Conservation (phyloP, 2,329 filamentous ascomycete species). For the Xylaria sp. region DNA sequence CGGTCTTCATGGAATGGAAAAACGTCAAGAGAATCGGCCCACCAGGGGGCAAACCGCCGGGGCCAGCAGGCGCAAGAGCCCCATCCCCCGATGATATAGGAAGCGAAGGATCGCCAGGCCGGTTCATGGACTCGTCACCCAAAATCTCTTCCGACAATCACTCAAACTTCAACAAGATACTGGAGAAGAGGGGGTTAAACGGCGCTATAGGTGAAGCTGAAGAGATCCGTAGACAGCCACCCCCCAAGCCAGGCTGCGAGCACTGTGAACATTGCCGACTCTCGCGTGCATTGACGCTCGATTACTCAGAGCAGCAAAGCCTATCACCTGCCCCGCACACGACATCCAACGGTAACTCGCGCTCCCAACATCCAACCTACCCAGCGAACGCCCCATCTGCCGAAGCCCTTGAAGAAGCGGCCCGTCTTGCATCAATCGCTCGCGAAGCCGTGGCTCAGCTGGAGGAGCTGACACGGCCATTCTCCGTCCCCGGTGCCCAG, state of each 20-base stretch:
- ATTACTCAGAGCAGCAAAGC: slow-evolving; percentile 25
- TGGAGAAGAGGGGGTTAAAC: slow-evolving; percentile 15
- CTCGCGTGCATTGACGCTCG: slow-evolving; percentile 30
- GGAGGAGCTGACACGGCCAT: slow-evolving; percentile 38
- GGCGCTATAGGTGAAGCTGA: slow-evolving; percentile 15
- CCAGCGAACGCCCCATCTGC: slow-evolving; percentile 18
- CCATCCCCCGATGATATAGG: slow-evolving; percentile 8
- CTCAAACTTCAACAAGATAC: slow-evolving; percentile 18
- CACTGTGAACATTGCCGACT: slow-evolving; percentile 42
- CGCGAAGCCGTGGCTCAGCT: slow-evolving; percentile 39
- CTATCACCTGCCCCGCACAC: slow-evolving; percentile 6
- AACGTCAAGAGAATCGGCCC: slow-evolving; percentile 61
- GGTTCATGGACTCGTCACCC: slow-evolving; percentile 19
- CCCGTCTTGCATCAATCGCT: slow-evolving; percentile 38
- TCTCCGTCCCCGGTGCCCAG: slow-evolving; percentile 13
- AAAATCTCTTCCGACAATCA: slow-evolving; percentile 16
- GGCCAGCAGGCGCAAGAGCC: slow-evolving; percentile 8
- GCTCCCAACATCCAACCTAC: not conserved
- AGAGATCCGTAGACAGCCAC: not conserved
- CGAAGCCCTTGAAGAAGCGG: slow-evolving; percentile 38
- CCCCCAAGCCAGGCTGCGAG: slow-evolving; percentile 32
- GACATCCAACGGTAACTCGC: slow-evolving; percentile 10
- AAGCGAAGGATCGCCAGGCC: slow-evolving; percentile 18
- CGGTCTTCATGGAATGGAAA: slow-evolving; percentile 67
- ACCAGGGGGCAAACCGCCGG: slow-evolving; percentile 20